phyloP scores from a whole-genome alignment of 1,284 basidiomycete genomes.

The Bondarzewia mesenterica region DNA sequence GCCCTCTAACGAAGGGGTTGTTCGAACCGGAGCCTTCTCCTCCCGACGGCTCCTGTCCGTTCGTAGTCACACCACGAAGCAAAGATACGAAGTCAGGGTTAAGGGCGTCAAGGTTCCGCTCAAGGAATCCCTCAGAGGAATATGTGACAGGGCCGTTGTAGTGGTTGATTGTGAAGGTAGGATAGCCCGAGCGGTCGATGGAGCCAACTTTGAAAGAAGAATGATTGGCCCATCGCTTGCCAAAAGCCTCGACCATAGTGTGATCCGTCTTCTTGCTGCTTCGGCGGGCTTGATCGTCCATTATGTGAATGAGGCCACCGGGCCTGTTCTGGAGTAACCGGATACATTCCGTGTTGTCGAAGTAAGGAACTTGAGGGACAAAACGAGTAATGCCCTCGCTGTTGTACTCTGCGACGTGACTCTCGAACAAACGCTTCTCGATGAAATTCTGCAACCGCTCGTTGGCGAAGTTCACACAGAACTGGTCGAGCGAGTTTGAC shows the following conservation, averaged over 20 bases:
- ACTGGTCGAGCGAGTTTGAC: constrained; percentile 90
- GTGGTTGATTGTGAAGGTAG: constrained; percentile 89
- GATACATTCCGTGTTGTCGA: constrained; percentile 89
- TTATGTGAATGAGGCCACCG: constrained; percentile 91
- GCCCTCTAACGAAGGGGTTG: constrained; percentile 85
- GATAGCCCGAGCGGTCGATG: constrained; percentile 71
- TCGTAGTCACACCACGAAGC: constrained; percentile 53
- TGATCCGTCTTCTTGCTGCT: constrained; percentile 87
- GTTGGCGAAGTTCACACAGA: constrained; percentile 94
- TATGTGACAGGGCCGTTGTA: constrained; percentile 91
- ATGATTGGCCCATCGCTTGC: constrained; percentile 92
- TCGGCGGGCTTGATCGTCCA: constrained; percentile 91
- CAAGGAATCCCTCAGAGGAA: constrained; percentile 83
- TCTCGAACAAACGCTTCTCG: constrained; percentile 75
- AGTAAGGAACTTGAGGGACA: constrained; percentile 73
- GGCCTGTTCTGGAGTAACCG: constrained; percentile 83
- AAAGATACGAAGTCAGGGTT: constrained; percentile 92
- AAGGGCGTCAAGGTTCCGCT: constrained; percentile 82
- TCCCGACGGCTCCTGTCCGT: constrained; percentile 31
- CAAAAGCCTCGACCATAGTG: constrained; percentile 92
- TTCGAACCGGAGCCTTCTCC: constrained; percentile 66
- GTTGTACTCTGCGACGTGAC: constrained; percentile 73
- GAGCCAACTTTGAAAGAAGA: constrained; percentile 79
- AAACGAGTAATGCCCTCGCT: constrained; percentile 75
- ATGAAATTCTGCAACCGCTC: constrained; percentile 86